These are phyloP conservation scores for Boletus rufocinnamomeus DNA, from an alignment of 768 basidiomycete species.

Conservation along the genomic window DNA sequence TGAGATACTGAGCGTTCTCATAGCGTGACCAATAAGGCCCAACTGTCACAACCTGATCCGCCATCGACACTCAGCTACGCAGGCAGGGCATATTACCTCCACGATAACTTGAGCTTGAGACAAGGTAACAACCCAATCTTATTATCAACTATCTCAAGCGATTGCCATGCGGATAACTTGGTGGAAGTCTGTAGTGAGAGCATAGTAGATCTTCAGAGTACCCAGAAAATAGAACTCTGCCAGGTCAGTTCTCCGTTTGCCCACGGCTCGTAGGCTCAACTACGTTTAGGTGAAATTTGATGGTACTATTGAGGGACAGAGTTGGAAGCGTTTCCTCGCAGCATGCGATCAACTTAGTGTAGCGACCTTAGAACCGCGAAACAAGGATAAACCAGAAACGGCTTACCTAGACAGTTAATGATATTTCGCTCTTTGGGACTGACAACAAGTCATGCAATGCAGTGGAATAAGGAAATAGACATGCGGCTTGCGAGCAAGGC, in stretches of 20 bases:
- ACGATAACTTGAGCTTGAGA: slow-evolving; percentile 49
- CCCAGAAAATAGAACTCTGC: slow-evolving; percentile 51
- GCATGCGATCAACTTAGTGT: slow-evolving; percentile 47
- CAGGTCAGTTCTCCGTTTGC: slow-evolving; percentile 43
- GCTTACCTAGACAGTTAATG: slow-evolving; percentile 12
- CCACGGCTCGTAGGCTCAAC: slow-evolving; percentile 4
- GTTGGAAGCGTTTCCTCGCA: slow-evolving; percentile 49
- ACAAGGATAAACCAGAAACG: slow-evolving; percentile 9
- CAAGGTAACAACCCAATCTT: slow-evolving; percentile 39
- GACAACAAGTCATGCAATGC: slow-evolving; percentile 1
- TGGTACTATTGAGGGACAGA: slow-evolving; percentile 36
- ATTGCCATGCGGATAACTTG: background rate
- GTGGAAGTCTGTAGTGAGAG: slow-evolving; percentile 45
- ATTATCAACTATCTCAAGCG: slow-evolving; percentile 4
- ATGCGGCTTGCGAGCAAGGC: background rate
- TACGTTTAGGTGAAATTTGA: slow-evolving; percentile 47
- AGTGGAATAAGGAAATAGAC: background rate
- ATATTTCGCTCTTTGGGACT: background rate
- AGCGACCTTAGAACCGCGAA: slow-evolving; percentile 30
- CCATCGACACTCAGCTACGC: slow-evolving; percentile 45
- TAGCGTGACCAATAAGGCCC: slow-evolving; percentile 37
- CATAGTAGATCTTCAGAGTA: slow-evolving; percentile 53
- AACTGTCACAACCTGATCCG: slow-evolving; percentile 44
- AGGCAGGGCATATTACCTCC: slow-evolving; percentile 47
- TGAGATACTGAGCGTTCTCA: slow-evolving; percentile 8